Conservation (phyloP, 495 filamentous ascomycete genomes). For the Cercophora newfieldiana region DNA sequence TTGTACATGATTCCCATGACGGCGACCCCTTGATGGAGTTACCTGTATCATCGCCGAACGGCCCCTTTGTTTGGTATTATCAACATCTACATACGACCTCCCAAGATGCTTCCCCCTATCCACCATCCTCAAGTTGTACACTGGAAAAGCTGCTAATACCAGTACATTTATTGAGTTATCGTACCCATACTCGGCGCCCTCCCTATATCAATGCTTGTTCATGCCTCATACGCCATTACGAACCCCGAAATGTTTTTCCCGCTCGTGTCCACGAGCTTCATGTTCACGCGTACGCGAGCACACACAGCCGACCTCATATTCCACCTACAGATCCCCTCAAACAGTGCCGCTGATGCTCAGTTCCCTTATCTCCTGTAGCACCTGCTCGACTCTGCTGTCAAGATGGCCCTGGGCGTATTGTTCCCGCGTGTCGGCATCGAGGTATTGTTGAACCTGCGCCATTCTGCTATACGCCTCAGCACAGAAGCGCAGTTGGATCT, state of each 20-base stretch:
- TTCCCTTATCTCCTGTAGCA: slow-evolving; percentile 94
- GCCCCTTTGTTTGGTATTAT: not conserved
- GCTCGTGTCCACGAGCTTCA: not conserved
- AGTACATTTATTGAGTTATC: not conserved
- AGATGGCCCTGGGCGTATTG: slow-evolving; percentile 94
- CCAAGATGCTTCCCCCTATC: not conserved
- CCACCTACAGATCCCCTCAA: slow-evolving; percentile 24
- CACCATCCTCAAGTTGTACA: not conserved
- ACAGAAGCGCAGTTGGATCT: slow-evolving; percentile 97
- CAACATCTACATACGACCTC: not conserved
- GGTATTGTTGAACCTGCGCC: slow-evolving; percentile 98
- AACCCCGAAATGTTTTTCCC: not conserved
- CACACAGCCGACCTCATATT: not conserved
- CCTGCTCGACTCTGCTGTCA: slow-evolving; percentile 90
- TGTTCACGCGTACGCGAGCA: not conserved
- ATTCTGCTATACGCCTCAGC: slow-evolving; percentile 95
- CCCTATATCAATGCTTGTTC: slow-evolving; percentile 5
- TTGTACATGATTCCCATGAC: not conserved
- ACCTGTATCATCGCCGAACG: not conserved
- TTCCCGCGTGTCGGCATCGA: slow-evolving; percentile 93
- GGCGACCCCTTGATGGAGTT: not conserved
- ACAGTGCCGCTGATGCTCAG: slow-evolving; percentile 79
- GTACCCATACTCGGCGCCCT: not conserved
- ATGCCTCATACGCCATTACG: slow-evolving; percentile 19
- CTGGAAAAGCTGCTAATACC: not conserved